Percentiles rank a stretch among this genome's conserved stretches.
These are phyloP conservation scores for Mucor saturninus DNA, from an alignment of 371 early-diverging fungal species.

Conservation along the genomic window DNA sequence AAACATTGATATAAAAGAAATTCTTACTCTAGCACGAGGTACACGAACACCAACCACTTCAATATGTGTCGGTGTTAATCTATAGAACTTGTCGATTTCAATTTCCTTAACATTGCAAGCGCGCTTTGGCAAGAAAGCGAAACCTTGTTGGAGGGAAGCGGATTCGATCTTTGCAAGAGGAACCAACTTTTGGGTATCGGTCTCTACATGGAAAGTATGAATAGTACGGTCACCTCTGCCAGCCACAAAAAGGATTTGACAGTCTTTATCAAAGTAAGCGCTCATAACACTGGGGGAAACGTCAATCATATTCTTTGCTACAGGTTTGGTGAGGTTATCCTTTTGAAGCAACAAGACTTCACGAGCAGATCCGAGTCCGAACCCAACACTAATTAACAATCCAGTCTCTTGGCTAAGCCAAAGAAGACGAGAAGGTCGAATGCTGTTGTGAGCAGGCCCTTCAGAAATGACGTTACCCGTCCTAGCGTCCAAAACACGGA, in stretches of 20 bases:
- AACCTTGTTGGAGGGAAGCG: slow-evolving; percentile 67
- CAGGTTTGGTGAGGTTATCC: slow-evolving; percentile 42
- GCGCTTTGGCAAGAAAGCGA: slow-evolving; percentile 69
- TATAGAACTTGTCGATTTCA: slow-evolving; percentile 72
- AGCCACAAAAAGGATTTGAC: slow-evolving; percentile 62
- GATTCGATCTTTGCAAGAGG: slow-evolving; percentile 68
- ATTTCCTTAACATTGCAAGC: slow-evolving; percentile 65
- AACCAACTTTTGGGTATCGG: slow-evolving; percentile 25
- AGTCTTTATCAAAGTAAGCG: slow-evolving; percentile 72
- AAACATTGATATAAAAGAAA: not conserved
- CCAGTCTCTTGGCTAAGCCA: slow-evolving; percentile 63
- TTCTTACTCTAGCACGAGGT: slow-evolving; percentile 68
- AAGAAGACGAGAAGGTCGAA: slow-evolving; percentile 70
- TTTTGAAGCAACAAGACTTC: slow-evolving; percentile 67
- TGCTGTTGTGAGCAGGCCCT: slow-evolving; percentile 69
- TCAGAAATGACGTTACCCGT: slow-evolving; percentile 59
- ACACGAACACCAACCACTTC: slow-evolving; percentile 76
- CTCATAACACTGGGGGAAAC: slow-evolving; percentile 77
- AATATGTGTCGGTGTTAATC: slow-evolving; percentile 69
- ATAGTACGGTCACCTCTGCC: slow-evolving; percentile 68
- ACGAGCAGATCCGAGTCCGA: slow-evolving; percentile 65
- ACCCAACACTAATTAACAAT: slow-evolving; percentile 71
- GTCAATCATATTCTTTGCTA: slow-evolving; percentile 60
- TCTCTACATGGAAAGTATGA: slow-evolving; percentile 43
- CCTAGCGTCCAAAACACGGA: slow-evolving; percentile 68